These are phyloP conservation scores for Breviolum minutum DNA, from an alignment of 73 alveolate species.

Conservation along the genomic window DNA sequence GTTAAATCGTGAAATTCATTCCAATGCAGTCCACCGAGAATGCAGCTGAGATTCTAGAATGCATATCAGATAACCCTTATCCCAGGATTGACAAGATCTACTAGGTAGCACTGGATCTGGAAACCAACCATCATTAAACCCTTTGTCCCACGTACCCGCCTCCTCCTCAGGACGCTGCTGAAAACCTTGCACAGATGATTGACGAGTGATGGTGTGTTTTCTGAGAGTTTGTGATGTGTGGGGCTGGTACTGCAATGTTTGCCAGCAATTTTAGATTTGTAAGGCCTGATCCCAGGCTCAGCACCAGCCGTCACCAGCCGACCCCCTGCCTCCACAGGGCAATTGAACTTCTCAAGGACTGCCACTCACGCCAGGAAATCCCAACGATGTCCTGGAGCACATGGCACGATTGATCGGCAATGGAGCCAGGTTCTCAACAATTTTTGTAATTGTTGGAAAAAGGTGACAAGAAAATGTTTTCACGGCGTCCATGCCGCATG, in stretches of 20 bases:
- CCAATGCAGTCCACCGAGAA: slow-evolving; percentile 6
- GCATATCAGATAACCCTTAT: background rate
- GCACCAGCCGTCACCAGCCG: too few species aligned
- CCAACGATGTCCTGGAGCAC: background rate
- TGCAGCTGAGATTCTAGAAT: background rate
- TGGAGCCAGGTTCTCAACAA: background rate
- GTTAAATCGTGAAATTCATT: too few species aligned
- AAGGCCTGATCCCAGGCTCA: too few species aligned
- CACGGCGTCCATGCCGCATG: too few species aligned
- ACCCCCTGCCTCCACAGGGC: background rate
- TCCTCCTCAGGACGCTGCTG: background rate
- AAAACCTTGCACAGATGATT: background rate
- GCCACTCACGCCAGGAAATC: background rate
- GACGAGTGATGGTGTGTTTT: background rate
- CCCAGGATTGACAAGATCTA: background rate
- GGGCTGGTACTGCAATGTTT: background rate
- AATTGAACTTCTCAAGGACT: background rate
- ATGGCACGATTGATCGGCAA: background rate
- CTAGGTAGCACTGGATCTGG: too few species aligned
- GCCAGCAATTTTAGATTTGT: background rate
- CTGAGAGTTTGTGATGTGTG: background rate
- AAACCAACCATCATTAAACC: too few species aligned
- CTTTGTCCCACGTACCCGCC: background rate
- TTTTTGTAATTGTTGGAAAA: too few species aligned
- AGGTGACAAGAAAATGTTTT: too few species aligned